Evolutionary conservation across 163 green algal species (phyloP).

Genomic region (Volvox carteri): DNA sequence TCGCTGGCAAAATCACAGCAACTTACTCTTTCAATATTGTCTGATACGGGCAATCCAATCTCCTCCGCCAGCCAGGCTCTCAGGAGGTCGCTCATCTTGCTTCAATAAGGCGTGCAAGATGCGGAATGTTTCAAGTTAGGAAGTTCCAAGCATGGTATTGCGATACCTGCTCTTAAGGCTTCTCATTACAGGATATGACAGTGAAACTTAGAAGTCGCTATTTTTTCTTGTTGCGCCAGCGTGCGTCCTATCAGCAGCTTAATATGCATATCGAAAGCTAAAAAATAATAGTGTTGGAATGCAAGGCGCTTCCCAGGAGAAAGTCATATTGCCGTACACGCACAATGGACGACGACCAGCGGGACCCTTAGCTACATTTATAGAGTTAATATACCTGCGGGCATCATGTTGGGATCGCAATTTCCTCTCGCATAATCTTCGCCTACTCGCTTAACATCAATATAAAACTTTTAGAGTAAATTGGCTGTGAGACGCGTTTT

Average conservation of each 20-base stretch:
- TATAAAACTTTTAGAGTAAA: too few relatives aligned
- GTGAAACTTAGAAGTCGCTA: slow-evolving; percentile 30
- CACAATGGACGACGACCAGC: too few relatives aligned
- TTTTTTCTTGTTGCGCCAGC: not conserved
- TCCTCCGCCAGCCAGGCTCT: slow-evolving; percentile 61
- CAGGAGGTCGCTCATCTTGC: slow-evolving; percentile 65
- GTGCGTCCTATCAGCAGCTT: too few relatives aligned
- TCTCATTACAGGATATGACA: not conserved
- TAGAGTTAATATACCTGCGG: too few relatives aligned
- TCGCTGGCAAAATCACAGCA: not conserved
- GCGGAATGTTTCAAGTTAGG: not conserved
- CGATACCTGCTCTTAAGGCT: not conserved
- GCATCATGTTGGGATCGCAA: too few relatives aligned
- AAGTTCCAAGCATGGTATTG: not conserved
- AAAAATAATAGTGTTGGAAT: too few relatives aligned
- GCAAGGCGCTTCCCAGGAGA: not conserved
- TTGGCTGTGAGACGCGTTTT: too few relatives aligned
- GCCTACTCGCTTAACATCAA: too few relatives aligned
- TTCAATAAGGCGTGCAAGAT: not conserved
- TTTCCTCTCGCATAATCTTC: too few relatives aligned
- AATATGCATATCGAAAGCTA: too few relatives aligned
- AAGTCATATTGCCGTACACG: not conserved
- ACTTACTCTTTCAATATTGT: slow-evolving; percentile 64
- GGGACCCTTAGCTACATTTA: too few relatives aligned
- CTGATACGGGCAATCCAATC: slow-evolving; percentile 39